phyloP scores from a whole-genome alignment of 192 early-diverging fungal species.

The Phlyctochytrium planicorne region DNA sequence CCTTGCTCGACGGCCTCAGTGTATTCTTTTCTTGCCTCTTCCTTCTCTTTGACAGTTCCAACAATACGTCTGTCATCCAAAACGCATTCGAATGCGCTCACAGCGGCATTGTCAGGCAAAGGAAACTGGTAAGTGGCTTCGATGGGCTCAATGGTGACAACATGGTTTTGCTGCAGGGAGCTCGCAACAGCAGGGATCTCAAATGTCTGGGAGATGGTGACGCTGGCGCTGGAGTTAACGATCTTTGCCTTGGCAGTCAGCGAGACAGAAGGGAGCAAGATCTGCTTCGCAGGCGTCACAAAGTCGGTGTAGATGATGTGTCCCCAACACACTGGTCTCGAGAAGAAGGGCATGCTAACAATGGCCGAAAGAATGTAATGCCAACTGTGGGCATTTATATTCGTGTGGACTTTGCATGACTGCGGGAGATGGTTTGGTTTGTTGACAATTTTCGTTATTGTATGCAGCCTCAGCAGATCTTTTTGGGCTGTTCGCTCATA shows the following conservation, averaged over 20 bases:
- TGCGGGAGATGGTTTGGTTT: too few species aligned
- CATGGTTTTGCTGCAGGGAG: neutral
- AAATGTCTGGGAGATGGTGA: neutral
- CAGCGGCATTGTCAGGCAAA: constrained; percentile 24
- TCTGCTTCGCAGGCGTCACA: too few species aligned
- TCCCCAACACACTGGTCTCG: too few species aligned
- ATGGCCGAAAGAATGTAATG: too few species aligned
- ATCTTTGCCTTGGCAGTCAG: neutral
- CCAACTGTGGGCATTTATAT: too few species aligned
- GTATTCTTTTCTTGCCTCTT: constrained; percentile 22
- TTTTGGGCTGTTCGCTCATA: too few species aligned
- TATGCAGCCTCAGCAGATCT: too few species aligned
- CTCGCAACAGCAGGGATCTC: neutral
- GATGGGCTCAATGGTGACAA: neutral
- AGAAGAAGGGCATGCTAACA: too few species aligned
- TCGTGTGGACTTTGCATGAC: too few species aligned
- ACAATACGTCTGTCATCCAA: constrained; percentile 20
- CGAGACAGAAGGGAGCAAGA: too few species aligned
- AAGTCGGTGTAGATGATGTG: too few species aligned
- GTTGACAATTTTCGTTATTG: too few species aligned
- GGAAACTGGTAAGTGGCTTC: constrained; percentile 17
- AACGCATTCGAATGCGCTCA: constrained; percentile 31
- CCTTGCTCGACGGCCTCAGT: constrained; percentile 20
- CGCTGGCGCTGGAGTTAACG: constrained; percentile 1
- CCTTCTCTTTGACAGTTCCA: constrained; percentile 25